phyloP scores from a whole-genome alignment of 2,329 filamentous ascomycete species.

The Cladosporium sp. region DNA sequence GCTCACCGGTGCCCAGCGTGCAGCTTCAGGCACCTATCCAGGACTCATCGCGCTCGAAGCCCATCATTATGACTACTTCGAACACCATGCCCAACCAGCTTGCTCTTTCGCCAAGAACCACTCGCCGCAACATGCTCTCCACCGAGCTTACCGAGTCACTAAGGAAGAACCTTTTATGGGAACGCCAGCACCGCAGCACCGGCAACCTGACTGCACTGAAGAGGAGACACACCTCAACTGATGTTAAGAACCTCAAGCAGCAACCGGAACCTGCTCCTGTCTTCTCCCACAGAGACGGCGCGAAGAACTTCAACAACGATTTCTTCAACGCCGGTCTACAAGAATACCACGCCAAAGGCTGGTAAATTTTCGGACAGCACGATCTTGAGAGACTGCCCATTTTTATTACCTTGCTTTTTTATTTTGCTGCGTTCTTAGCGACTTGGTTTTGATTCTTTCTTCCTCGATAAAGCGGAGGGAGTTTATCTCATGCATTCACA shows the following conservation, averaged over 20 bases:
- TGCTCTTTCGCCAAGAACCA: constrained; percentile 85
- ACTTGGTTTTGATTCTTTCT: neutral
- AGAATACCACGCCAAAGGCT: constrained; percentile 81
- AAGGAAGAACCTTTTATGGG: constrained; percentile 86
- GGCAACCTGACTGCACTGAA: constrained; percentile 86
- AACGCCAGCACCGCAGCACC: constrained; percentile 88
- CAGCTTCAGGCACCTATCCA: constrained; percentile 30
- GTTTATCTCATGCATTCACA: constrained; percentile 7
- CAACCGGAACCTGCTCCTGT: constrained; percentile 64
- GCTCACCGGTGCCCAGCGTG: constrained; percentile 43
- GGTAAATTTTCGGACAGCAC: constrained; percentile 51
- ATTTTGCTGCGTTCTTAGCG: constrained; percentile 10
- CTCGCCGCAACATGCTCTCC: constrained; percentile 89
- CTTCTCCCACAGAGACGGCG: constrained; percentile 26
- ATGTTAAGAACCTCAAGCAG: constrained; percentile 70
- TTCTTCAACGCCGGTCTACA: constrained; percentile 79
- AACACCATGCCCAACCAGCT: constrained; percentile 48
- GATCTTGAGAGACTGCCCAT: constrained; percentile 10
- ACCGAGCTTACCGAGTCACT: constrained; percentile 92
- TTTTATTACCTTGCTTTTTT: neutral
- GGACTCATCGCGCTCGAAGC: constrained; percentile 64
- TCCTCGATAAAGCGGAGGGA: constrained; percentile 10
- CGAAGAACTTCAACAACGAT: constrained; percentile 71
- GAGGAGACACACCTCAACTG: constrained; percentile 83
- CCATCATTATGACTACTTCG: constrained; percentile 71